phyloP scores from a whole-genome alignment of 306 rosid genomes.

The Vicia sativa region DNA sequence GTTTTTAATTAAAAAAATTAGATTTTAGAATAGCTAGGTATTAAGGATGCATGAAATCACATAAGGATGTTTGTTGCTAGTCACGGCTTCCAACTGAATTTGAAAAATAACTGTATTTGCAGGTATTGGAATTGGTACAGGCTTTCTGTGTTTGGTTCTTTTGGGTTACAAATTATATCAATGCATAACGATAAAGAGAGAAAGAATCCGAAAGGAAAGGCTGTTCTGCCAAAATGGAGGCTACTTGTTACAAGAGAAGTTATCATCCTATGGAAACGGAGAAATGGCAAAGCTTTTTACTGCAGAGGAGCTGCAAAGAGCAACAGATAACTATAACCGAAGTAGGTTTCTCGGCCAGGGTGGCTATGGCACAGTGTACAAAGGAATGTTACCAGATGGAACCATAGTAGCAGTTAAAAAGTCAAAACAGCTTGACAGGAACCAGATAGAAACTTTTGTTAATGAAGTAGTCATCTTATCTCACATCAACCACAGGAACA shows the following conservation, averaged over 20 bases:
- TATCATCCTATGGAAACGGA: slow-evolving; percentile 37
- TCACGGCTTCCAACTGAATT: background rate
- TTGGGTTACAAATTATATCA: slow-evolving; percentile 40
- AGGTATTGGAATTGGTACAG: slow-evolving; percentile 54
- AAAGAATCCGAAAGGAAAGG: slow-evolving; percentile 33
- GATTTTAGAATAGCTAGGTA: slow-evolving; percentile 2
- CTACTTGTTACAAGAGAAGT: slow-evolving; percentile 47
- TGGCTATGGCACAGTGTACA: slow-evolving; percentile 46
- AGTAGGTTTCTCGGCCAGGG: slow-evolving; percentile 53
- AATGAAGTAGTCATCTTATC: slow-evolving; percentile 58
- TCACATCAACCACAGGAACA: slow-evolving; percentile 62
- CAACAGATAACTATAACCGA: slow-evolving; percentile 48
- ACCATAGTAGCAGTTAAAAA: slow-evolving; percentile 51
- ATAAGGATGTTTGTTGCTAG: slow-evolving; percentile 12
- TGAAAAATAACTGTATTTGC: slow-evolving; percentile 1
- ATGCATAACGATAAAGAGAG: slow-evolving; percentile 35
- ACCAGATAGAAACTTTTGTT: slow-evolving; percentile 45
- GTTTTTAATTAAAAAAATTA: slow-evolving; percentile 14
- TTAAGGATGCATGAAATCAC: background rate
- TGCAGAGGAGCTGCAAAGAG: slow-evolving; percentile 52
- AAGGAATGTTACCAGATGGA: slow-evolving; percentile 53
- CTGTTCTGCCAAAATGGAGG: slow-evolving; percentile 68
- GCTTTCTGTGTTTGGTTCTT: slow-evolving; percentile 44
- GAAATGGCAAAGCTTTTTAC: slow-evolving; percentile 50
- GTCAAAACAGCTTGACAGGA: slow-evolving; percentile 44